Percentiles rank a stretch among this genome's conserved stretches.
Conservation (phyloP, 371 early-diverging fungal species). For the Mucor circinelloides region DNA sequence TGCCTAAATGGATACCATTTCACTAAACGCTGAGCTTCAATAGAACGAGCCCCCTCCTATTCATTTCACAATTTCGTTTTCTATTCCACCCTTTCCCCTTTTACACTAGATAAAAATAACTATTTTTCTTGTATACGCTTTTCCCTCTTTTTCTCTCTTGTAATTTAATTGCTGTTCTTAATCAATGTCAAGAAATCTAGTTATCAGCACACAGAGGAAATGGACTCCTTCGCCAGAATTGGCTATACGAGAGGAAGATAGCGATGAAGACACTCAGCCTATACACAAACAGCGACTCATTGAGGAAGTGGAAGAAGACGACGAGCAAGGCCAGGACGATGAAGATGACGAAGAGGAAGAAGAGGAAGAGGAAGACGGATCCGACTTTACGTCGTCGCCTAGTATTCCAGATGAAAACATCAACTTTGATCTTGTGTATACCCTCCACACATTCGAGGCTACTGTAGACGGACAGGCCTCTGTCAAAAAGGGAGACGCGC, state of each 20-base stretch:
- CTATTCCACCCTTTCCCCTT: neutral
- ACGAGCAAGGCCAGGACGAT: slow-evolving; percentile 1
- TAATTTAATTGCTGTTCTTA: neutral
- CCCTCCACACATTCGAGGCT: slow-evolving; percentile 88
- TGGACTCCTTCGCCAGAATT: slow-evolving; percentile 27
- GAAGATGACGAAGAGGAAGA: slow-evolving; percentile 20
- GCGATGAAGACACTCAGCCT: slow-evolving; percentile 2
- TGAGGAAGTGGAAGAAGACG: slow-evolving; percentile 13
- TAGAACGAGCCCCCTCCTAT: neutral
- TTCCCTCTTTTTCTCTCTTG: neutral
- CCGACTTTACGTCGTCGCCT: slow-evolving; percentile 29
- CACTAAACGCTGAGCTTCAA: neutral
- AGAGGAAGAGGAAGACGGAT: slow-evolving; percentile 24
- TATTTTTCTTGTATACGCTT: neutral
- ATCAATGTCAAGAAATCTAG: slow-evolving; percentile 16
- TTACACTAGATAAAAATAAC: neutral
- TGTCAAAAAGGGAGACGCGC: slow-evolving; percentile 81
- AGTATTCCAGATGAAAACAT: slow-evolving; percentile 40
- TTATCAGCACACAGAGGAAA: slow-evolving; percentile 11
- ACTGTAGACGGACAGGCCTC: slow-evolving; percentile 93
- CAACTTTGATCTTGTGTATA: slow-evolving; percentile 69
- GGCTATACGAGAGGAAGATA: slow-evolving; percentile 23
- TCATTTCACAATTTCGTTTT: neutral
- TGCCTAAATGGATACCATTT: neutral
- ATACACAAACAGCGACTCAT: neutral